These are phyloP conservation scores for Aspergillus thermomutatus DNA, from an alignment of 2,329 filamentous ascomycete species.

Conservation along the genomic window DNA sequence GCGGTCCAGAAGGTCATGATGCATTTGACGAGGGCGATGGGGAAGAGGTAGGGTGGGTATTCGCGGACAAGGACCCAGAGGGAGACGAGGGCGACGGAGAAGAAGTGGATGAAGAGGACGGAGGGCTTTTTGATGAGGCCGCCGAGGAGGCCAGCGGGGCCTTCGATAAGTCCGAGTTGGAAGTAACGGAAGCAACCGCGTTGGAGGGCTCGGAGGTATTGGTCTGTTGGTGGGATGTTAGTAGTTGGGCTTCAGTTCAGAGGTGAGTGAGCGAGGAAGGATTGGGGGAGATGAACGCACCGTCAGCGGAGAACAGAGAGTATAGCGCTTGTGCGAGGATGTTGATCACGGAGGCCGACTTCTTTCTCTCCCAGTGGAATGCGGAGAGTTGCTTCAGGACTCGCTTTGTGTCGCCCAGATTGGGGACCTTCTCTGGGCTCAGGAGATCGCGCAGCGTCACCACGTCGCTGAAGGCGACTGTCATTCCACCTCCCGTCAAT, in stretches of 20 bases:
- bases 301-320: constrained; percentile 80
- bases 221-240: constrained; percentile 41
- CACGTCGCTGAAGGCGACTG: constrained; percentile 91
- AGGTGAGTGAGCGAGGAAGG: neutral
- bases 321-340: constrained; percentile 96
- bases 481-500: constrained; percentile 96
- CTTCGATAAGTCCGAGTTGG: constrained; percentile 67
- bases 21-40: constrained; percentile 63
- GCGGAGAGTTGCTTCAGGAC: constrained; percentile 66
- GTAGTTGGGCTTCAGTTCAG: constrained; percentile 4
- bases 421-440: constrained; percentile 63
- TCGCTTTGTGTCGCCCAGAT: constrained; percentile 63
- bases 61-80: constrained; percentile 67
- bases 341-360: constrained; percentile 83
- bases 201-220: constrained; percentile 75
- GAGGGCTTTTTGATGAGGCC: constrained; percentile 75
- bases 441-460: constrained; percentile 73
- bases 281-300: constrained; percentile 28
- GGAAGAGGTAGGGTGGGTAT: constrained; percentile 54
- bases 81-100: constrained; percentile 81
- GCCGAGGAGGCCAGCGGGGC: constrained; percentile 75
- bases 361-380: constrained; percentile 88
- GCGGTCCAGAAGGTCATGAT: constrained; percentile 75
- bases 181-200: constrained; percentile 93
- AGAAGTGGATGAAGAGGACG: constrained; percentile 88